Conservation (phyloP, 225 moss, liverwort and hornwort genomes). For the Polytrichum formosum region DNA sequence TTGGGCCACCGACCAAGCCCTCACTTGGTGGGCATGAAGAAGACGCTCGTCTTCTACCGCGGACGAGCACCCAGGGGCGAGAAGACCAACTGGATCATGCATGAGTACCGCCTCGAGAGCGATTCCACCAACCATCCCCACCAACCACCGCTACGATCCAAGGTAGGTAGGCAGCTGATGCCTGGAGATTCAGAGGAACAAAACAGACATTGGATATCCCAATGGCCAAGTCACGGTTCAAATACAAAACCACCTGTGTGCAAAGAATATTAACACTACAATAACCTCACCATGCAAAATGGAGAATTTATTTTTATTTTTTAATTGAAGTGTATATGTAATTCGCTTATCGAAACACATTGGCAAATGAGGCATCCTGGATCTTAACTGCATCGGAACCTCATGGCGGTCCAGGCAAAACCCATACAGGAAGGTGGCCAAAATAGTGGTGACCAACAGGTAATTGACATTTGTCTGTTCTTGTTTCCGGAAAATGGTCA, state of each 20-base stretch:
- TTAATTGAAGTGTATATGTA: not conserved
- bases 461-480: not conserved
- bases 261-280: not conserved
- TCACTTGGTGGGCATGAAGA: conserved; percentile 49
- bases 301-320: no score
- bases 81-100: conserved; percentile 62
- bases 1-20: conserved; percentile 25
- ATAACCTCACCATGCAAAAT: not conserved
- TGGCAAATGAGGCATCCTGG: not conserved
- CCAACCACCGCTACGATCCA: conserved; percentile 35
- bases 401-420: not conserved
- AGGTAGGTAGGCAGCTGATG: conserved; percentile 16
- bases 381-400: not conserved
- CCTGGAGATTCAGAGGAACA: not conserved
- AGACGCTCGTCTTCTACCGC: conserved; percentile 47
- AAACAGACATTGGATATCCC: not conserved
- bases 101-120: conserved; percentile 49
- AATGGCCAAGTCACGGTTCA: not conserved
- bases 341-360: not conserved
- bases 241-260: not conserved
- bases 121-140: conserved; percentile 24
- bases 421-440: no score
- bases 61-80: conserved; percentile 53
- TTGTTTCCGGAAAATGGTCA: not conserved
- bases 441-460: not conserved